A percentile compares a stretch with the other conserved stretches of the same genome.
Conservation (phyloP, 1,284 basidiomycete genomes). For the Schizophyllum amplum region DNA sequence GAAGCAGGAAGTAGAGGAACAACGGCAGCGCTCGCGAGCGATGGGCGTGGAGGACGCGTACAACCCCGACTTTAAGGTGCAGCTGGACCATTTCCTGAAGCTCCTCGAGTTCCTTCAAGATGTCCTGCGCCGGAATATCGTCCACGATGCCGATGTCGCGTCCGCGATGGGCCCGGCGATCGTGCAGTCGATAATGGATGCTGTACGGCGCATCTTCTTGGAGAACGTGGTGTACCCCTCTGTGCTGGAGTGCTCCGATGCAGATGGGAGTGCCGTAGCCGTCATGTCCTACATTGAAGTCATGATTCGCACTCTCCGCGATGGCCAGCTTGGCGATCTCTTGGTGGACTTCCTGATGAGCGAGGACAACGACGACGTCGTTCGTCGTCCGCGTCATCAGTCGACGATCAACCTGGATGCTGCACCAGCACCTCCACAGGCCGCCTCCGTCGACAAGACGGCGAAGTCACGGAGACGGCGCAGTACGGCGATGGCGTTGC, state of each 20-base stretch:
- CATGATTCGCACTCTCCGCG: constrained; percentile 70
- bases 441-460: constrained; percentile 24
- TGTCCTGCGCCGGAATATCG: constrained; percentile 60
- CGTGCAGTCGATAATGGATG: constrained; percentile 73
- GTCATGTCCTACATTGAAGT: constrained; percentile 96
- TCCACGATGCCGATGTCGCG: constrained; percentile 42
- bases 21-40: constrained; percentile 44
- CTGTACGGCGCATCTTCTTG: constrained; percentile 81
- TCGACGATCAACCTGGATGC: constrained; percentile 31
- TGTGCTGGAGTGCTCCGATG: constrained; percentile 87
- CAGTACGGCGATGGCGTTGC: constrained; percentile 76
- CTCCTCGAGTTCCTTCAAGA: constrained; percentile 91
- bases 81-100: constrained; percentile 84
- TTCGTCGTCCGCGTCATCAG: constrained; percentile 36
- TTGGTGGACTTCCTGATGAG: constrained; percentile 74
- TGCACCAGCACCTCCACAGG: constrained; percentile 20
- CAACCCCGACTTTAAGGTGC: constrained; percentile 68
- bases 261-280: constrained; percentile 90
- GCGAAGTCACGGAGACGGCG: constrained; percentile 54
- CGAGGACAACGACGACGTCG: constrained; percentile 69
- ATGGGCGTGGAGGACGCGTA: constrained; percentile 71
- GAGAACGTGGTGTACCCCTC: constrained; percentile 93
- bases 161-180: constrained; percentile 66
- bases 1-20: constrained; percentile 42
- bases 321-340: constrained; percentile 63